Conservation (phyloP, 108 stramenopile genomes). For the Fragilaria crotonensis region DNA sequence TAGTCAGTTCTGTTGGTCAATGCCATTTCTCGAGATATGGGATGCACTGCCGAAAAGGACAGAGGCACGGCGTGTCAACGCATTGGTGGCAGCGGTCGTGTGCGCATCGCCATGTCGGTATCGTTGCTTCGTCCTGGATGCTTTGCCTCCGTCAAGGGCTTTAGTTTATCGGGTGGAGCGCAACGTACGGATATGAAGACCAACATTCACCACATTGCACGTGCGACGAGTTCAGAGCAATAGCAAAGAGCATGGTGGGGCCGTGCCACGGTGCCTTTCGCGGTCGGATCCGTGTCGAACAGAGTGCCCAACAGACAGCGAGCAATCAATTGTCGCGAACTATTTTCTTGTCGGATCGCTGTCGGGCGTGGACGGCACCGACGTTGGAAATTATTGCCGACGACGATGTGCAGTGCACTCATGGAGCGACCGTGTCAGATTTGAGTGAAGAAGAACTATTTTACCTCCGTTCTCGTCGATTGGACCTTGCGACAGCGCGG, state of each 20-base stretch:
- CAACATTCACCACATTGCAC: conserved; percentile 85
- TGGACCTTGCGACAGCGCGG: conserved; percentile 59
- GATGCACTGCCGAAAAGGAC: conserved; percentile 1
- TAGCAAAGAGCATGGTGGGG: conserved; percentile 93
- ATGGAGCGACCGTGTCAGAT: too few species aligned
- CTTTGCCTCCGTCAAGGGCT: too few species aligned
- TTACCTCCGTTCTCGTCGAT: conserved; percentile 81
- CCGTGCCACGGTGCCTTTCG: conserved; percentile 77
- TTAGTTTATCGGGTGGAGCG: too few species aligned
- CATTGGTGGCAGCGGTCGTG: conserved; percentile 43
- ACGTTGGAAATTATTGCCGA: too few species aligned
- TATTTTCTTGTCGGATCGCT: conserved; percentile 79
- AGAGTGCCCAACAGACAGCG: too few species aligned
- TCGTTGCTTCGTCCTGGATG: too few species aligned
- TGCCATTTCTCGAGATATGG: too few species aligned
- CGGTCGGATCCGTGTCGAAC: conserved; percentile 89
- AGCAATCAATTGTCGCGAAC: too few species aligned
- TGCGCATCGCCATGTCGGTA: too few species aligned
- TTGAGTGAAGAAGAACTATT: too few species aligned
- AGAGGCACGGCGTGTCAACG: conserved; percentile 71
- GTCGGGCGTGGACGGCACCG: conserved; percentile 82
- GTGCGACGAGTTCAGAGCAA: conserved; percentile 72
- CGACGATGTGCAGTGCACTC: conserved; percentile 91
- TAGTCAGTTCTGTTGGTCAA: too few species aligned
- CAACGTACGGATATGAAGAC: conserved; percentile 84